A percentile compares a stretch with the other conserved stretches of the same genome.
phyloP scores from a whole-genome alignment of 371 early-diverging fungal species.

The Mucor racemosus region DNA sequence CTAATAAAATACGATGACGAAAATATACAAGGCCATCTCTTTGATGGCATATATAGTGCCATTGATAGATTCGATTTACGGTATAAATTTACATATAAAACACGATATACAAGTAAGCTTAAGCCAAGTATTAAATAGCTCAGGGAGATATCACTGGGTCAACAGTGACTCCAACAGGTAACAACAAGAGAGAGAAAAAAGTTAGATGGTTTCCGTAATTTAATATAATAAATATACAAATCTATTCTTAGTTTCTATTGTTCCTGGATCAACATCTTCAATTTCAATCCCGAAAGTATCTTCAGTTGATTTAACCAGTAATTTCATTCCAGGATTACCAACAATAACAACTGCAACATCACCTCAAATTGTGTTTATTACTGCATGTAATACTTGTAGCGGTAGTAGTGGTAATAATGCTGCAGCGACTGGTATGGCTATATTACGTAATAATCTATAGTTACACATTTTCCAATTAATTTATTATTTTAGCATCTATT shows the following conservation, averaged over 20 bases:
- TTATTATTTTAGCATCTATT: neutral
- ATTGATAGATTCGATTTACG: neutral
- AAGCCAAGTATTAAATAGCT: neutral
- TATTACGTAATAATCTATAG: neutral
- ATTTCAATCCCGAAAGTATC: neutral
- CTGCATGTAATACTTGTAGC: neutral
- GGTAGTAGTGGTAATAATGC: neutral
- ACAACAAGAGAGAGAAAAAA: neutral
- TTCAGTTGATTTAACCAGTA: neutral
- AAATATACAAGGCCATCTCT: neutral
- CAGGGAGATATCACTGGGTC: neutral
- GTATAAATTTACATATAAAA: neutral
- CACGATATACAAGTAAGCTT: too few species aligned
- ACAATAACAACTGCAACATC: neutral
- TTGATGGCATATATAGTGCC: neutral
- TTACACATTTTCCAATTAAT: neutral
- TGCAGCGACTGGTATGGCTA: neutral
- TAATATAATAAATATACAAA: neutral
- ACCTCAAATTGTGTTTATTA: neutral
- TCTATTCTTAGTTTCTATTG: slow-evolving; percentile 7
- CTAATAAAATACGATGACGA: neutral
- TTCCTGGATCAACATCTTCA: slow-evolving; percentile 9
- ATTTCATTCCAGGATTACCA: slow-evolving; percentile 2
- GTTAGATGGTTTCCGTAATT: neutral
- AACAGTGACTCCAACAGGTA: neutral